Evolutionary conservation across 192 early-diverging fungal genomes (phyloP).

Genomic region (Neocallimastix lanati): DNA sequence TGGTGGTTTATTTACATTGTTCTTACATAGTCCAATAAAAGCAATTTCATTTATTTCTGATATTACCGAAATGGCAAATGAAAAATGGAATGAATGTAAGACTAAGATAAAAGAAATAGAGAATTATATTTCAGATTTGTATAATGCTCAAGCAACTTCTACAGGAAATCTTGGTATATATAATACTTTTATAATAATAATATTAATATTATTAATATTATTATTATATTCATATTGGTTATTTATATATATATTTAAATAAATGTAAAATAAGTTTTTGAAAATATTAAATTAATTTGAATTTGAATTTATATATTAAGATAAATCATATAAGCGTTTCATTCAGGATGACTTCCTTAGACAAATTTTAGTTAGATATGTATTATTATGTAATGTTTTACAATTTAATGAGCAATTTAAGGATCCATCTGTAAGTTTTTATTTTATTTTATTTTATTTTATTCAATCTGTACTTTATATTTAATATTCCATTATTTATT

Average conservation of each 20-base stretch:
- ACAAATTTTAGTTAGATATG: conserved; percentile 72
- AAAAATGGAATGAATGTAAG: conserved; percentile 53
- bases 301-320: no score
- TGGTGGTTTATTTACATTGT: conserved; percentile 85
- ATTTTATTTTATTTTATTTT: not conserved
- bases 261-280: no score
- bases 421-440: conserved; percentile 24
- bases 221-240: no score
- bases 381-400: conserved; percentile 50
- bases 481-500: no score
- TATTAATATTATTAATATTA: no score
- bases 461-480: no score
- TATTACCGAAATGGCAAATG: conserved; percentile 31
- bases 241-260: not conserved
- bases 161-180: conserved; percentile 7
- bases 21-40: conserved; percentile 75
- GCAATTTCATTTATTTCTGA: conserved; percentile 72
- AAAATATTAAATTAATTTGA: no score
- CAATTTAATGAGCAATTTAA: conserved; percentile 42
- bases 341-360: conserved; percentile 81
- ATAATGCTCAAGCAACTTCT: conserved; percentile 15
- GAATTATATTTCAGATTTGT: conserved; percentile 28
- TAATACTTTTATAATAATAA: no score
- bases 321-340: conserved; percentile 48
- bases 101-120: conserved; percentile 26